phyloP scores from a whole-genome alignment of 2,329 filamentous ascomycete genomes.

The Sclerotiophoma versabilis region DNA sequence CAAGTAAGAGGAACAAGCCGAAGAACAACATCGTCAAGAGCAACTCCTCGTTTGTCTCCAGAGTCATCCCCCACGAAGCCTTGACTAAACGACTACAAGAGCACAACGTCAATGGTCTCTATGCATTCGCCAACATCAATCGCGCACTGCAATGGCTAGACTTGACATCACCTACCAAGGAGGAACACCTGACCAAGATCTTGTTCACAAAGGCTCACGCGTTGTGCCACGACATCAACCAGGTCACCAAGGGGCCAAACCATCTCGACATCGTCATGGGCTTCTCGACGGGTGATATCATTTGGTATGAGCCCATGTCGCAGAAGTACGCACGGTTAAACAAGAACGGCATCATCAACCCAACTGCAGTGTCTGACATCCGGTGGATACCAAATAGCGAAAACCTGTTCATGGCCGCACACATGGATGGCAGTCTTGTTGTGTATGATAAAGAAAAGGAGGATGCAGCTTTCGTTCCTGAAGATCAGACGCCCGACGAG shows the following conservation, averaged over 20 bases:
- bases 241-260: conserved; percentile 75
- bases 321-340: conserved; percentile 96
- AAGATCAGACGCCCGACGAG: conserved; percentile 57
- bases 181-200: conserved; percentile 93
- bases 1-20: conserved; percentile 81
- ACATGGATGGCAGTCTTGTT: conserved; percentile 88
- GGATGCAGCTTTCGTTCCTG: conserved; percentile 78
- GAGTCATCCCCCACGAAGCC: conserved; percentile 88
- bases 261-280: conserved; percentile 95
- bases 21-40: conserved; percentile 99
- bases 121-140: conserved; percentile 95
- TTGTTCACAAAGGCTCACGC: conserved; percentile 96
- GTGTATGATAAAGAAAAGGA: conserved; percentile 99
- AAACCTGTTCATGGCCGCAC: conserved; percentile 87
- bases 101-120: conserved; percentile 77
- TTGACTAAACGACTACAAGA: conserved; percentile 81
- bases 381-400: conserved; percentile 95
- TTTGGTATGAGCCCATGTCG: conserved; percentile 98
- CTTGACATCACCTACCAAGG: conserved; percentile 76
- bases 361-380: conserved; percentile 83
- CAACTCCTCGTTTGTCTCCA: conserved; percentile 97
- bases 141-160: conserved; percentile 97
- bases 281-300: conserved; percentile 94
- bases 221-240: conserved; percentile 91
- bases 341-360: conserved; percentile 93